phyloP scores from a whole-genome alignment of 208 protist species.

The Trypanosoma avium region DNA sequence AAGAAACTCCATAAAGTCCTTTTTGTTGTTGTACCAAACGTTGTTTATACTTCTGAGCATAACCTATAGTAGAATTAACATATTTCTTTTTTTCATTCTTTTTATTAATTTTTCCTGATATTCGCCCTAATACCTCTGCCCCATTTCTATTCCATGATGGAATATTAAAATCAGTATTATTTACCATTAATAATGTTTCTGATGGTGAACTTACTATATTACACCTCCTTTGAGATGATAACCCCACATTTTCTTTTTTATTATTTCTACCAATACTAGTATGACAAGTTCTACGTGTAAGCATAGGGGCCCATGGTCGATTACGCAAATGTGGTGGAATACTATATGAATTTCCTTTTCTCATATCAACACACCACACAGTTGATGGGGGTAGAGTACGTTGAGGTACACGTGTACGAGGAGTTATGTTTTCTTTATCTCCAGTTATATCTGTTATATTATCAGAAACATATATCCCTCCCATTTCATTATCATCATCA shows the following conservation, averaged over 20 bases:
- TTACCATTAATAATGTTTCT: too few species aligned
- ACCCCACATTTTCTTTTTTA: neutral
- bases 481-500: neutral
- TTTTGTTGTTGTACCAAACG: constrained; percentile 16
- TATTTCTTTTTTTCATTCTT: too few species aligned
- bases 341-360: neutral
- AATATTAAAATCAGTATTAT: too few species aligned
- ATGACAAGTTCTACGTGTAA: neutral
- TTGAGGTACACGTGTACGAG: too few species aligned
- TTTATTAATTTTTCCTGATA: too few species aligned
- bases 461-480: neutral
- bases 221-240: too few species aligned
- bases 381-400: neutral
- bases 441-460: neutral
- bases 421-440: constrained; percentile 19
- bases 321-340: constrained; percentile 22
- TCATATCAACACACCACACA: constrained; percentile 26
- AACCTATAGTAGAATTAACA: neutral
- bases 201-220: too few species aligned
- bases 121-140: too few species aligned
- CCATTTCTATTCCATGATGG: neutral
- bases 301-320: constrained; percentile 10
- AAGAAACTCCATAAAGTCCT: neutral
- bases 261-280: neutral
- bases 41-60: constrained; percentile 19